A percentile compares a stretch with the other conserved stretches of the same genome.
phyloP scores from a whole-genome alignment of 1,284 basidiomycete genomes.

The Melanopsichium pennsylvanicum region DNA sequence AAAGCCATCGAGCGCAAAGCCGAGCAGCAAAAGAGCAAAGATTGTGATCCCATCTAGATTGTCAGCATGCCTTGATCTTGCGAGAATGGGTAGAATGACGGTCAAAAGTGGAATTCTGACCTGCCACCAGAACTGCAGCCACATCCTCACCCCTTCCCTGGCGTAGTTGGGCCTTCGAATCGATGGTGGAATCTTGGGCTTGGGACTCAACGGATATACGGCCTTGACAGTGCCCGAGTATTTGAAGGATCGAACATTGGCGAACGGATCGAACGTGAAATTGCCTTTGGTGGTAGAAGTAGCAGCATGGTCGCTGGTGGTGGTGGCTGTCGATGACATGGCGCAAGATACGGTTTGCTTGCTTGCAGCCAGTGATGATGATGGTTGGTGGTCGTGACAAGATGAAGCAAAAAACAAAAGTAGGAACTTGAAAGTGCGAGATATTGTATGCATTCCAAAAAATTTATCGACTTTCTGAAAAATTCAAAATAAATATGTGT shows the following conservation, averaged over 20 bases:
- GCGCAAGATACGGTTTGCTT: neutral
- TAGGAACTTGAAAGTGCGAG: constrained; percentile 8
- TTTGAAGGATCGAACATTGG: constrained; percentile 44
- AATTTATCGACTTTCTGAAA: neutral
- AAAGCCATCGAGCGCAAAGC: constrained; percentile 23
- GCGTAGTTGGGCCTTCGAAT: constrained; percentile 64
- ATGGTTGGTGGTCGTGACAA: too few relatives aligned
- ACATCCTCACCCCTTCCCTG: constrained; percentile 61
- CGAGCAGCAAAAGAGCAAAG: constrained; percentile 33
- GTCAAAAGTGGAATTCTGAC: constrained; percentile 48
- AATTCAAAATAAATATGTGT: neutral
- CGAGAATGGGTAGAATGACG: constrained; percentile 17
- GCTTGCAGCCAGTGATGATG: neutral
- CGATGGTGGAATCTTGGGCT: constrained; percentile 55
- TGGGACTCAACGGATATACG: constrained; percentile 60
- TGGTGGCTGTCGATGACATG: constrained; percentile 31
- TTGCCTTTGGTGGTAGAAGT: constrained; percentile 1
- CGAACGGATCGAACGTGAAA: constrained; percentile 58
- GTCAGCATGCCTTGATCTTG: constrained; percentile 14
- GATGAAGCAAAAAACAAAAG: neutral
- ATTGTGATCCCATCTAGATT: constrained; percentile 7
- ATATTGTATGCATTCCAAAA: neutral
- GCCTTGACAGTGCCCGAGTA: constrained; percentile 59
- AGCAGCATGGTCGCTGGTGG: constrained; percentile 1
- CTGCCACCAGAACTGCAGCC: constrained; percentile 49